Evolutionary conservation across 371 early-diverging fungal species (phyloP), one percentile per base, ranked within the genome.

Genomic region (Rhizopus sp.): DNA sequence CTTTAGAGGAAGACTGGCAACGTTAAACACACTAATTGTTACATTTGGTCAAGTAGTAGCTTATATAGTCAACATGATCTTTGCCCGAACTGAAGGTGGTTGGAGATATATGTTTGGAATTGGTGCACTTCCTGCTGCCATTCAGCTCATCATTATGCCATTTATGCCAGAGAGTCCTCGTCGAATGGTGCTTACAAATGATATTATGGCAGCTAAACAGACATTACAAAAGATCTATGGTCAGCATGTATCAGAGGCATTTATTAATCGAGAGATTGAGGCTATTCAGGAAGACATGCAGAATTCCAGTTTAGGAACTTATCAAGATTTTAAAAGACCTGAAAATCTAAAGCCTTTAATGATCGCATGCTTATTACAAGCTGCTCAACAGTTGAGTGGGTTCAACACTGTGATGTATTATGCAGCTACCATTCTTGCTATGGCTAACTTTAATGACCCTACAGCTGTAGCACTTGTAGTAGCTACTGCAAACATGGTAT

Each of bases 361-460:
- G n/a, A 78, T 60, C 62, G 84, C 84, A 7, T 78, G 81, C 51
- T 67, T 74, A 12, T 53, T 87, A 49, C 85, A 84, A 59, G 66
- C 80, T 17, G 74, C 81, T 62, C 87, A 85, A 52, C 86, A 87
- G 47, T 59, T 87, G 3, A 76, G 70, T 23, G 87, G 85, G 29
- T 83, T 87, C 68, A 85, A 87, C 52, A 80, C 82, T 3, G 84
- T 79, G 37, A 87, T 85, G 83, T 87, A 85, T 53, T 87, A 84
- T 61, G 82, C 84, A 30, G 84, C 83, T 0, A 82, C 83, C 2
- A 82, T 85, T 31, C 56, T 87, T 17, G 75, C 12, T 29, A 87
- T 82, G 82, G 77, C 85, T 6, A 82, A 84, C 2, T 84, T 85
- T 57, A 69, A 74, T n/a, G 62, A 63, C 33, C 73, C 78, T n/a